Evolutionary conservation across 73 alveolate species (phyloP).

Genomic region (Uronychia setigera): DNA sequence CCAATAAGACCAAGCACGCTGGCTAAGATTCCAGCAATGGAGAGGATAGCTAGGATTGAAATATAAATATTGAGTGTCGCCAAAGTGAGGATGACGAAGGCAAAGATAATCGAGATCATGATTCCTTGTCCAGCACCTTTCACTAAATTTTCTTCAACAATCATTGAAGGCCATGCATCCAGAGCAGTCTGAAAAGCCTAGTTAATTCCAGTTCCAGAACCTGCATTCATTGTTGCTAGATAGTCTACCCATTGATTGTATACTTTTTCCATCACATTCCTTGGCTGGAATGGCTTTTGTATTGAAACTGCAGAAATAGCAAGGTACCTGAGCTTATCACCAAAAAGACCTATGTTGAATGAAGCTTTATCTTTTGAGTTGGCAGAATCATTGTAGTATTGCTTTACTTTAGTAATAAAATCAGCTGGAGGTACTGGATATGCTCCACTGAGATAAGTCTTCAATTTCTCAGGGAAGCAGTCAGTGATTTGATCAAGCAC

Average conservation of each 20-base stretch:
- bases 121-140: constrained; percentile 4
- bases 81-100: constrained; percentile 1
- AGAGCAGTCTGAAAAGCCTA: background rate
- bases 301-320: background rate
- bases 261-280: background rate
- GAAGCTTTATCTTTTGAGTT: background rate
- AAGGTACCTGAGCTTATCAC: background rate
- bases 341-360: background rate
- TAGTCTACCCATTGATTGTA: background rate
- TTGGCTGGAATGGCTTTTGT: background rate
- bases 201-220: background rate
- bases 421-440: constrained; percentile 18
- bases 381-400: constrained; percentile 3
- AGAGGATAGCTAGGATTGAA: constrained; percentile 4
- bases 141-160: background rate
- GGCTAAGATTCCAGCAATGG: constrained; percentile 2
- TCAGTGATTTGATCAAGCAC: background rate
- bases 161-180: constrained; percentile 11
- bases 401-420: background rate
- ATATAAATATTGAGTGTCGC: background rate
- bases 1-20: background rate
- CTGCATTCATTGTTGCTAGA: background rate
- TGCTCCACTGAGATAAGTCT: background rate
- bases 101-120: background rate
- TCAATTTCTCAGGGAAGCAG: constrained; percentile 15